Base-by-base conservation (phyloP, 2,329 filamentous ascomycete genomes). In the Pseudonectria buxi region DNA sequence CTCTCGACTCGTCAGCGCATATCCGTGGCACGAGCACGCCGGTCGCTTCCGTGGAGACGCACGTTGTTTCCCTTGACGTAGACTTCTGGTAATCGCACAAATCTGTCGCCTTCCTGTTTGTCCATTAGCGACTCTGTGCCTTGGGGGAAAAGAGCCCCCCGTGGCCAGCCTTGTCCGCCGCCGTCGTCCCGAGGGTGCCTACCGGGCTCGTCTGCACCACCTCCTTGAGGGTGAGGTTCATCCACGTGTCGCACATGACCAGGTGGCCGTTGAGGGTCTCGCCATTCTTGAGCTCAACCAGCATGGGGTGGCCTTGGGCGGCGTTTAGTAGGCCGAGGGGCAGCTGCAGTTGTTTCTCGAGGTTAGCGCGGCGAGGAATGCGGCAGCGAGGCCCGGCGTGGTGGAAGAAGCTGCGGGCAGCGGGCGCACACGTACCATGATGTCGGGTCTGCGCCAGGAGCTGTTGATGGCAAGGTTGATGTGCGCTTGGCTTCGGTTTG, bases 11-110 rank as follows among this genome's bases (percentile, higher is more conserved):
- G 27, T 45, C 28, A 48, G 47, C 15, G 25, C 15, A 25, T 12
- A 22, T 22, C 10, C n/a, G 24, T n/a, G 15, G 10, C 12, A 14
- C 26, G 7, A 22, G 18, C n/a, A n/a, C n/a, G n/a, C n/a, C n/a
- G n/a, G n/a, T n/a, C n/a, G 6, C 2, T 7, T 11, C 4, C 24
- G 12, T 18, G 11, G n/a, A 4, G 15, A 69, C 83, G 43, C 66
- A 95, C 90, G 59, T 96, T 98, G 66, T 96, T 98, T 42, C 92
- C 92, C 59, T 94, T 84, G 33, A 98, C 86, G 57, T 98, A 98
- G 39, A 90, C 88, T 62, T 98, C 94, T 25, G 88, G 82, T 63
- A 98, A 68, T 56, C 87, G 76, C 62, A 87, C 83, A 64, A 98
- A 98, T 58, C 85, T 89, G 64, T 96, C 89, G 44, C 88, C 92